A percentile compares a stretch with the other conserved stretches of the same genome.
Conservation (phyloP, 495 filamentous ascomycete species). For the Penicillium lividum region DNA sequence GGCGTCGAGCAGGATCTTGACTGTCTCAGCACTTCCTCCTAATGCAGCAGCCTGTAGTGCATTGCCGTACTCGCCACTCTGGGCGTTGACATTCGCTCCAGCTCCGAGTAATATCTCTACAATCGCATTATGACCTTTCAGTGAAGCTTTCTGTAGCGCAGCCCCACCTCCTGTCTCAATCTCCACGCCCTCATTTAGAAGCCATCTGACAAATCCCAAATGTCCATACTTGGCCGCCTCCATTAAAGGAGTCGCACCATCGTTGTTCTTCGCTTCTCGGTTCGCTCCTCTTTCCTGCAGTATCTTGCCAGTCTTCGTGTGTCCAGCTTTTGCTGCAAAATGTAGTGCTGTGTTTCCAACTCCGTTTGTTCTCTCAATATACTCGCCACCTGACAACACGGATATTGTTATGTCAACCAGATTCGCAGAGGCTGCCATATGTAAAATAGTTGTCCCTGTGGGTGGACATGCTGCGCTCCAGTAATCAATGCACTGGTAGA, state of each 20-base stretch:
- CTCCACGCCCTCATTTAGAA: constrained; percentile 6
- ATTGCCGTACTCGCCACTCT: not conserved
- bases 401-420: constrained; percentile 6
- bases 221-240: constrained; percentile 7
- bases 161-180: not conserved
- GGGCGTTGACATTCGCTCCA: constrained; percentile 2
- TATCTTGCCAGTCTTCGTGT: not conserved
- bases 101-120: not conserved
- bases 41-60: no score
- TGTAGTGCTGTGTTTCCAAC: constrained; percentile 15
- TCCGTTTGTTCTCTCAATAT: not conserved
- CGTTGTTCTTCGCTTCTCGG: not conserved
- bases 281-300: constrained; percentile 5
- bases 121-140: not conserved
- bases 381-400: not conserved
- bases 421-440: constrained; percentile 13
- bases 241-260: constrained; percentile 1
- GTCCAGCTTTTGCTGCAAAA: constrained; percentile 7
- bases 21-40: not conserved
- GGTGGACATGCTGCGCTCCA: constrained; percentile 3
- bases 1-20: constrained; percentile 5
- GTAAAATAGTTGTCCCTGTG: constrained; percentile 2
- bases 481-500: not conserved
- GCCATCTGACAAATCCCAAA: constrained; percentile 12
- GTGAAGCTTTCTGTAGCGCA: constrained; percentile 5